Base-by-base conservation (phyloP, 768 basidiomycete genomes). In the Lanmaoa pseudosensibilis region DNA sequence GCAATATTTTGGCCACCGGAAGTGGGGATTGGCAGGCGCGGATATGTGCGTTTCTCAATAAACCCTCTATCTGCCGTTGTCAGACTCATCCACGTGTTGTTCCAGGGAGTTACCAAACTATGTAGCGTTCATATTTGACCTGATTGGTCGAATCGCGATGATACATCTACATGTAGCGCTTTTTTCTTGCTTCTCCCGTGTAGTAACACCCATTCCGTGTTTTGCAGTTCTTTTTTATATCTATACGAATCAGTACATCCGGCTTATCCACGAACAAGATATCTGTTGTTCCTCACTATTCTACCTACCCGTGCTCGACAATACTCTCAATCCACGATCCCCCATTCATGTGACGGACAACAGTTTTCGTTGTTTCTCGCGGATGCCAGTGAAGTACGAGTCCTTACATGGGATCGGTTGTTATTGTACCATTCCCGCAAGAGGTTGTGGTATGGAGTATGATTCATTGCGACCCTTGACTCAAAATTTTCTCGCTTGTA, bases 1-100 rank as follows among this genome's bases (percentile, higher is more conserved):
- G 84, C 19, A 82, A 80, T 39, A 71, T 83, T 52, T 72, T 89
- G 44, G 88, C 88, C 13, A 86, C 85, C 5, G 87, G 87, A 25
- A 83, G 82, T 62, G 88, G 87, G 6, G 87, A 89, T 69, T 86
- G 83, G 77, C 80, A 82, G 66, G 87, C 87, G 41, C 76, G 85
- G 71, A 83, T 88, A 75, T 88, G 86, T 83, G 56, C 59, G 80
- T 77, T 46, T 54, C 46, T 50, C 21, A 23, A 36, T 23, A 11
- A 33, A 44, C 27, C 41, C 36, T 51, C 16, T 2, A 34, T 32
- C 27, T 46, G 11, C 23, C 23, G 11, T 18, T 37, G 32, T 34
- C 48, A 38, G 18, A 54, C 51, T 65, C 47, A 58, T 38, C 45
- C 19, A 41, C n/a, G 40, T 27, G 13, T 55, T 45, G 19, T 43